These are phyloP conservation scores for Chalaropsis thielavioides DNA, from an alignment of 2,329 filamentous ascomycete species.

Conservation along the genomic window DNA sequence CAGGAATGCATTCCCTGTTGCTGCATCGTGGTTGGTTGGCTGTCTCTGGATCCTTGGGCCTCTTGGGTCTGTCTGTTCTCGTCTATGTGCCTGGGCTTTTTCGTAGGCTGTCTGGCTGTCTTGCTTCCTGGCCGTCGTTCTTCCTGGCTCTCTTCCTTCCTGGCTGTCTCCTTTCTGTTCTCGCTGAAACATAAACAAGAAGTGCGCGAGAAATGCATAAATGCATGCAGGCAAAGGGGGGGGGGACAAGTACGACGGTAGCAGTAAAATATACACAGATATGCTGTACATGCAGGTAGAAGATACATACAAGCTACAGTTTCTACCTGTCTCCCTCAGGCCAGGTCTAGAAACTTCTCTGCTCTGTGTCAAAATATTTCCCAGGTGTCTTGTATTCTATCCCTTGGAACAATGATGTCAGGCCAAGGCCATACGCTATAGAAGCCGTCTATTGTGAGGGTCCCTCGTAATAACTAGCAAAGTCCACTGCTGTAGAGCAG, in stretches of 20 bases:
- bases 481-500: background rate
- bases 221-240: constrained; percentile 4
- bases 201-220: background rate
- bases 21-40: background rate
- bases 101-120: background rate
- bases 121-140: background rate
- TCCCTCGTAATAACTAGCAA: background rate
- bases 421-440: too few species aligned
- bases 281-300: too few species aligned
- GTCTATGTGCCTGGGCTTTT: background rate
- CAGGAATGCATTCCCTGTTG: background rate
- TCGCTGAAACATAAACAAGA: background rate
- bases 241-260: background rate
- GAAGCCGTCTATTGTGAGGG: background rate
- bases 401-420: background rate
- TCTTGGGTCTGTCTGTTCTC: background rate
- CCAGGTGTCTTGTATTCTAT: too few species aligned
- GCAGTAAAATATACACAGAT: background rate
- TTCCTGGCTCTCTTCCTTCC: background rate
- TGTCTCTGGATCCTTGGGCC: background rate
- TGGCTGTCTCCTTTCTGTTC: background rate
- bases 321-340: too few species aligned
- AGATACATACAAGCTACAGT: too few species aligned
- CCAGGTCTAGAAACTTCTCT: too few species aligned
- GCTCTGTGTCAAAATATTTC: too few species aligned